Evolutionary conservation across 2,329 filamentous ascomycete species (phyloP).

Genomic region (Alternaria infectoria): DNA sequence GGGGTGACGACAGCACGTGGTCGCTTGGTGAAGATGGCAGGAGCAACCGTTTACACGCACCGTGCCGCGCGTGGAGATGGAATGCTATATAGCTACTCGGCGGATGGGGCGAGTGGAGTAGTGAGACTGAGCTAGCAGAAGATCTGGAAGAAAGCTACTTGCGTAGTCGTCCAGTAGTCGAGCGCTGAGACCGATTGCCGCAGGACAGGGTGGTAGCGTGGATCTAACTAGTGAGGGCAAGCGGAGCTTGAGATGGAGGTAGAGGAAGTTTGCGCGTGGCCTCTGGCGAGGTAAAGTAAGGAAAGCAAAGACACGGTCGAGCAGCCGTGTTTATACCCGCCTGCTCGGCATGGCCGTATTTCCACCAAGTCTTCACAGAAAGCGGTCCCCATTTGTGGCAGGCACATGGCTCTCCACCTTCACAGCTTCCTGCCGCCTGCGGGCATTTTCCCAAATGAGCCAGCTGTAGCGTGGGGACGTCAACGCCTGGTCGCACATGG

Average conservation of each 20-base stretch:
- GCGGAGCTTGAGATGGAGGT: neutral
- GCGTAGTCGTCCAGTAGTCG: neutral
- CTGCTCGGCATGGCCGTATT: neutral
- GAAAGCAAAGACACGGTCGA: neutral
- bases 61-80: slow-evolving; percentile 6
- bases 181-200: neutral
- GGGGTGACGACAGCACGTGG: slow-evolving; percentile 13
- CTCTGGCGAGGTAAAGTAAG: neutral
- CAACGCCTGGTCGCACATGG: slow-evolving; percentile 24
- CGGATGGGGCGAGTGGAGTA: neutral
- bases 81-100: slow-evolving; percentile 5
- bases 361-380: neutral
- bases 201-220: neutral
- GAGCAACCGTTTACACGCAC: neutral
- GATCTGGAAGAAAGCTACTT: neutral
- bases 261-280: neutral
- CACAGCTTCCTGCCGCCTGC: neutral
- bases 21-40: slow-evolving; percentile 1
- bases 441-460: slow-evolving; percentile 13
- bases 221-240: neutral
- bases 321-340: neutral
- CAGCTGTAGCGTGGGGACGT: slow-evolving; percentile 15
- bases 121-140: neutral
- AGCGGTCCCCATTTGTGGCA: slow-evolving; percentile 3
- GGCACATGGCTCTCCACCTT: slow-evolving; percentile 9